phyloP scores from a whole-genome alignment of 768 basidiomycete species.

The Dacryopinax spathularia region DNA sequence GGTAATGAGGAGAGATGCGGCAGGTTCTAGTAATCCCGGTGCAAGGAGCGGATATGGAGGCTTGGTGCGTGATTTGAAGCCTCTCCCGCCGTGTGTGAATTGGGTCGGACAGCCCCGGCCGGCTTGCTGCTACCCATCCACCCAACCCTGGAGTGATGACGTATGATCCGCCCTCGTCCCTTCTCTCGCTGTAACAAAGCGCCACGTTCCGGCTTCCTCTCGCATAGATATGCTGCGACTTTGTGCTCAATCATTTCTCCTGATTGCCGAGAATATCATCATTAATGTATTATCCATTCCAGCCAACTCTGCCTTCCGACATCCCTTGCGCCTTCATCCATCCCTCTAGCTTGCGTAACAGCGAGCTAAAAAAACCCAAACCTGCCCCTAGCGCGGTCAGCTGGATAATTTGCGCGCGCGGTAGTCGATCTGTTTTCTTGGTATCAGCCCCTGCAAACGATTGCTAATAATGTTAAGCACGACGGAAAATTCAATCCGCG shows the following conservation, averaged over 20 bases:
- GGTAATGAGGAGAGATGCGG: neutral
- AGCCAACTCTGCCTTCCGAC: neutral
- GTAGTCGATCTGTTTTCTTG: neutral
- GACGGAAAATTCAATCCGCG: neutral
- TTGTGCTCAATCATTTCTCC: no score
- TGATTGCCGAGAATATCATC: conserved; percentile 1
- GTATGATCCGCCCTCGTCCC: neutral
- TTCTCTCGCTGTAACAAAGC: neutral
- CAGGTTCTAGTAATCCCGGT: neutral
- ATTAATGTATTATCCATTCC: neutral
- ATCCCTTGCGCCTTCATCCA: neutral
- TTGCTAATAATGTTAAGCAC: no score
- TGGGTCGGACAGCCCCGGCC: conserved; percentile 2
- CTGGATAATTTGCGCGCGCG: neutral
- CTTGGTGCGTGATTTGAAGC: neutral
- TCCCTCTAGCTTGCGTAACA: neutral
- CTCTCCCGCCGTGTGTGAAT: neutral
- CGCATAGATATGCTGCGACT: no score
- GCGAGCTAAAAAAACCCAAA: neutral
- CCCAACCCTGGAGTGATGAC: neutral
- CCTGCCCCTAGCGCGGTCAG: neutral
- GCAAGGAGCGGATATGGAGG: neutral
- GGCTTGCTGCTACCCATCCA: neutral
- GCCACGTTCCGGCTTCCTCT: no score
- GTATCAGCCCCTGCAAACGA: neutral